Evolutionary conservation across 1,284 basidiomycete genomes (phyloP).

Genomic region (Fomitopsis palustris): DNA sequence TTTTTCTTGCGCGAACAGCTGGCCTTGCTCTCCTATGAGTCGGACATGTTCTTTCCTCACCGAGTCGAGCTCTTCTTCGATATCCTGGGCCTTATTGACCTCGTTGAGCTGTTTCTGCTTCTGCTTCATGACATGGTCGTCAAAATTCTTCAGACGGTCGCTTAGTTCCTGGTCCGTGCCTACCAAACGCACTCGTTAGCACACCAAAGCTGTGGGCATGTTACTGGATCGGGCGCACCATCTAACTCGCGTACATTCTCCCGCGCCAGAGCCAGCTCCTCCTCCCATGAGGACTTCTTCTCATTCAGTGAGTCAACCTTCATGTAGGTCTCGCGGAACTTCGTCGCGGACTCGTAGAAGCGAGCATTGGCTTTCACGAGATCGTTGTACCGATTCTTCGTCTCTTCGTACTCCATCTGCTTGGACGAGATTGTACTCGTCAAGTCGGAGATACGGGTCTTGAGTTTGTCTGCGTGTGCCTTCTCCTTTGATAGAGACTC

Average conservation of each 20-base stretch:
- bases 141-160: slow-evolving; percentile 68
- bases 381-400: slow-evolving; percentile 62
- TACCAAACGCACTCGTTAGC: slow-evolving; percentile 35
- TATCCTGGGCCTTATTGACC: slow-evolving; percentile 51
- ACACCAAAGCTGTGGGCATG: background rate
- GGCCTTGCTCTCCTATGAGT: slow-evolving; percentile 57
- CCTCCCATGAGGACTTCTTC: slow-evolving; percentile 51
- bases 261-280: slow-evolving; percentile 62
- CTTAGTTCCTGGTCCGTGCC: slow-evolving; percentile 80
- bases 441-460: slow-evolving; percentile 63
- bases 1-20: slow-evolving; percentile 62
- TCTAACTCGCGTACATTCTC: slow-evolving; percentile 70
- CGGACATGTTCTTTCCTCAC: slow-evolving; percentile 54
- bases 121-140: slow-evolving; percentile 56
- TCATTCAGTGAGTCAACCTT: slow-evolving; percentile 69
- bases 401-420: slow-evolving; percentile 71
- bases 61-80: slow-evolving; percentile 58
- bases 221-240: slow-evolving; percentile 41
- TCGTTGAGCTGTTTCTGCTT: slow-evolving; percentile 47
- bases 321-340: slow-evolving; percentile 82
- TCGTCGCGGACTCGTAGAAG: slow-evolving; percentile 81
- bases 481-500: slow-evolving; percentile 83
- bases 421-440: slow-evolving; percentile 65
- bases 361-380: slow-evolving; percentile 75
- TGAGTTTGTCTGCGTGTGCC: slow-evolving; percentile 81